Evolutionary conservation across 1,139 yeast genomes (phyloP).

Genomic region (Protomyces lactucae-debilis): DNA sequence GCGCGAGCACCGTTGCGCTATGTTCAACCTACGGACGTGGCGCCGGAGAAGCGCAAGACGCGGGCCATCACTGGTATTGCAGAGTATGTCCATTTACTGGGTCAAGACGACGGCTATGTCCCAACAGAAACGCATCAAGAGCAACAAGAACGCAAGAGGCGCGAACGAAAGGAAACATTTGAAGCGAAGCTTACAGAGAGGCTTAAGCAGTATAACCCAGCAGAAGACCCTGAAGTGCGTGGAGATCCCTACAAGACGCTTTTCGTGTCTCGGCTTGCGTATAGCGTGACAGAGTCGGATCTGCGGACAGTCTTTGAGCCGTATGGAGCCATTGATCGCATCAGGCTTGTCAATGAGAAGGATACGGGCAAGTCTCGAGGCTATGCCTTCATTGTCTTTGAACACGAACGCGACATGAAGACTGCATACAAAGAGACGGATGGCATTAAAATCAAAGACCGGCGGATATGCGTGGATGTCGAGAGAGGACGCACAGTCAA

Average conservation of each 20-base stretch:
- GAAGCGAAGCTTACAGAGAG: constrained; percentile 39
- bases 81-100: constrained; percentile 40
- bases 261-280: constrained; percentile 68
- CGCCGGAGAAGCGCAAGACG: constrained; percentile 52
- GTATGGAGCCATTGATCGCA: constrained; percentile 64
- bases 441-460: constrained; percentile 50
- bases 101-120: constrained; percentile 38
- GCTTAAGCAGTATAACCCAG: constrained; percentile 47
- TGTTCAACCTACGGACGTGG: constrained; percentile 52
- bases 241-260: constrained; percentile 78
- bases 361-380: constrained; percentile 59
- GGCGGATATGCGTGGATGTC: constrained; percentile 67
- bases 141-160: constrained; percentile 40
- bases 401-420: constrained; percentile 54
- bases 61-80: constrained; percentile 52
- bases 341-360: constrained; percentile 61
- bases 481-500: constrained; percentile 75
- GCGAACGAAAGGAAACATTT: constrained; percentile 38
- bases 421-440: constrained; percentile 57
- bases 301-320: constrained; percentile 57
- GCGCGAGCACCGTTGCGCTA: constrained; percentile 65
- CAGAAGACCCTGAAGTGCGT: constrained; percentile 54
- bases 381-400: constrained; percentile 77
- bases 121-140: constrained; percentile 43
- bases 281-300: constrained; percentile 63